Percentiles rank a stretch among this genome's conserved stretches.
Evolutionary conservation across 2,329 filamentous ascomycete genomes (phyloP).

Genomic region (Drechslerella coelobrocha): DNA sequence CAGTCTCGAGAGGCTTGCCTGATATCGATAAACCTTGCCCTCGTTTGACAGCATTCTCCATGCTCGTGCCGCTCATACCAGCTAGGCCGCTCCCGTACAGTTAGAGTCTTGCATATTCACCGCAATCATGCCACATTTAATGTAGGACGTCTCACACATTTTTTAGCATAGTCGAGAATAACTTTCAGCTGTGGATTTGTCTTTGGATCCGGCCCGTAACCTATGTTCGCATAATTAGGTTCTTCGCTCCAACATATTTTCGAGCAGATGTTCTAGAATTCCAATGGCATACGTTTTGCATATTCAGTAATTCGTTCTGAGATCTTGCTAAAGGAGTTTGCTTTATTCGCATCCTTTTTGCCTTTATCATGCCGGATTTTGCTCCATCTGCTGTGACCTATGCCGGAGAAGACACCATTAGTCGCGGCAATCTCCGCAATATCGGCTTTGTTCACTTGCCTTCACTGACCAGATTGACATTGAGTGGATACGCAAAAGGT

Average conservation of each 20-base stretch:
- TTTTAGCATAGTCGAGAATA: slow-evolving; percentile 29
- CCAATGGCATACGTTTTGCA: slow-evolving; percentile 34
- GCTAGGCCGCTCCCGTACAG: slow-evolving; percentile 58
- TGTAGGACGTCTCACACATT: slow-evolving; percentile 43
- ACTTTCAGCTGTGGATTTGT: slow-evolving; percentile 37
- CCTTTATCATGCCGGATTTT: slow-evolving; percentile 96
- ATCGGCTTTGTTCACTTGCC: slow-evolving; percentile 20
- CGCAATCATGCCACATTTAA: neutral
- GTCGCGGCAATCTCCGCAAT: slow-evolving; percentile 53
- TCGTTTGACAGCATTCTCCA: slow-evolving; percentile 84
- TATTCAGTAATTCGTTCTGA: slow-evolving; percentile 71
- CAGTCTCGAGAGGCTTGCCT: slow-evolving; percentile 76
- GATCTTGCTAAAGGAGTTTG: slow-evolving; percentile 71
- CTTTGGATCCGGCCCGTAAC: slow-evolving; percentile 45
- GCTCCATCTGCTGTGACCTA: slow-evolving; percentile 89
- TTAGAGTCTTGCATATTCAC: slow-evolving; percentile 1
- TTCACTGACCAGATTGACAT: slow-evolving; percentile 48
- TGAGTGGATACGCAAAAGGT: slow-evolving; percentile 29
- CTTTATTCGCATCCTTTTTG: slow-evolving; percentile 80
- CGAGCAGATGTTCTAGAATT: neutral
- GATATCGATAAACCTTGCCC: slow-evolving; percentile 82
- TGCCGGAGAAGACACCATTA: slow-evolving; percentile 56
- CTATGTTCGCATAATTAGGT: slow-evolving; percentile 65
- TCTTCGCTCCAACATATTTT: slow-evolving; percentile 35
- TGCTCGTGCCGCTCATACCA: slow-evolving; percentile 80